These are phyloP conservation scores for Achlya hypogyna DNA, from an alignment of 352 stramenopile genomes.

Conservation along the genomic window DNA sequence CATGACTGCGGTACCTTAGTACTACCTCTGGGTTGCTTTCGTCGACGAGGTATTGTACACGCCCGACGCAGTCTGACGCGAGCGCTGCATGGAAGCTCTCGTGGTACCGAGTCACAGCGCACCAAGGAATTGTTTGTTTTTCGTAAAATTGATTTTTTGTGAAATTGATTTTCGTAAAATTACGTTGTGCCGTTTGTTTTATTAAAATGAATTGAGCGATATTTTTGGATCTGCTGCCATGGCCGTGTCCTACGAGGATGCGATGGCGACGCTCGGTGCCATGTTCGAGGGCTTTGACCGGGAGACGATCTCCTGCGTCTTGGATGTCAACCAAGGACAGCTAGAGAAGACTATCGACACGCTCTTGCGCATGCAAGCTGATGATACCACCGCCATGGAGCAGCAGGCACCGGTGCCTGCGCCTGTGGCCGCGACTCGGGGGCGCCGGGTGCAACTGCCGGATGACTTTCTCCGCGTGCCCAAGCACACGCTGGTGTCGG, in stretches of 20 bases:
- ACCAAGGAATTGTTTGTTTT: too few relatives aligned
- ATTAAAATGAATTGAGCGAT: too few relatives aligned
- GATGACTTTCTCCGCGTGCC: conserved; percentile 69
- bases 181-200: too few relatives aligned
- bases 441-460: conserved; percentile 33
- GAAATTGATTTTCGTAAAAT: too few relatives aligned
- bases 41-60: too few relatives aligned
- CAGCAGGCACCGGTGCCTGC: conserved; percentile 1
- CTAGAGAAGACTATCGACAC: conserved; percentile 69
- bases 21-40: too few relatives aligned
- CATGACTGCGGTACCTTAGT: too few relatives aligned
- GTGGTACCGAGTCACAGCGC: too few relatives aligned
- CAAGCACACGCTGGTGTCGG: conserved; percentile 26
- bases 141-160: too few relatives aligned
- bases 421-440: not conserved
- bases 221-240: too few relatives aligned
- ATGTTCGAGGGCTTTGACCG: conserved; percentile 76
- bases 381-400: not conserved
- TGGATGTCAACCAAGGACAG: conserved; percentile 55
- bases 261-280: conserved; percentile 44
- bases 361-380: conserved; percentile 55
- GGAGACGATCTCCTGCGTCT: conserved; percentile 43
- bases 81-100: too few relatives aligned
- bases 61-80: too few relatives aligned
- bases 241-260: conserved; percentile 48